Percentiles rank a stretch among this genome's conserved stretches.
Evolutionary conservation across 192 early-diverging fungal species (phyloP).

Genomic region (Chytriomyces sp.): DNA sequence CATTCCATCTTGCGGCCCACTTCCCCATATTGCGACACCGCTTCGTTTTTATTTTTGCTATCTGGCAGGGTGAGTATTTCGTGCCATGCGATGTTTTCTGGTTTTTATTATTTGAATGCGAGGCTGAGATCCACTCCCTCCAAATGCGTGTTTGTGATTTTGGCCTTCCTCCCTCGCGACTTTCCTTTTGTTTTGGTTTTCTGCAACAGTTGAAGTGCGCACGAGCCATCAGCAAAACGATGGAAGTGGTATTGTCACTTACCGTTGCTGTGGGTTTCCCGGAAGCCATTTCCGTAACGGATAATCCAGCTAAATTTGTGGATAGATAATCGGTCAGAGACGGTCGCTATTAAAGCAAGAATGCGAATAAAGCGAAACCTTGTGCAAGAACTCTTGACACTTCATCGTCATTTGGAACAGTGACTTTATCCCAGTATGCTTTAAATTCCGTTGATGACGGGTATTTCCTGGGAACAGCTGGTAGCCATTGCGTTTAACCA

Average conservation of each 20-base stretch:
- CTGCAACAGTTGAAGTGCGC: constrained; percentile 4
- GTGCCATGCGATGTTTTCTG: too few relatives aligned
- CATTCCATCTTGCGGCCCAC: too few relatives aligned
- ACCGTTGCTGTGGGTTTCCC: constrained; percentile 19
- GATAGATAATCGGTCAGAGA: neutral
- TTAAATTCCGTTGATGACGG: constrained; percentile 25
- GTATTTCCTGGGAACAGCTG: constrained; percentile 28
- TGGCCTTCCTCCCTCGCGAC: constrained; percentile 30
- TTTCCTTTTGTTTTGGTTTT: constrained; percentile 22
- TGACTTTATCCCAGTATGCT: constrained; percentile 25
- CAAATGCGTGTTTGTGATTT: constrained; percentile 34
- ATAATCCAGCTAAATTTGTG: constrained; percentile 18
- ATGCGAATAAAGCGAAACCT: neutral
- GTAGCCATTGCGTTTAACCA: neutral
- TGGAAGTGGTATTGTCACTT: neutral
- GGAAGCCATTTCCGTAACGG: constrained; percentile 31
- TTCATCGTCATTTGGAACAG: constrained; percentile 34
- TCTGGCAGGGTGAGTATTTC: too few relatives aligned
- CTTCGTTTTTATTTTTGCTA: too few relatives aligned
- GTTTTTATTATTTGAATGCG: constrained; percentile 22
- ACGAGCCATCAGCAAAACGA: neutral
- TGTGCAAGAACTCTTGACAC: constrained; percentile 18
- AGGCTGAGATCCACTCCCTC: constrained; percentile 30
- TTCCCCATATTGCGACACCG: too few relatives aligned
- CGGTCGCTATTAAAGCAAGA: neutral